These are phyloP conservation scores for Wickerhamomyces rabaulensis DNA, from an alignment of 805 yeast genomes.

Conservation along the genomic window DNA sequence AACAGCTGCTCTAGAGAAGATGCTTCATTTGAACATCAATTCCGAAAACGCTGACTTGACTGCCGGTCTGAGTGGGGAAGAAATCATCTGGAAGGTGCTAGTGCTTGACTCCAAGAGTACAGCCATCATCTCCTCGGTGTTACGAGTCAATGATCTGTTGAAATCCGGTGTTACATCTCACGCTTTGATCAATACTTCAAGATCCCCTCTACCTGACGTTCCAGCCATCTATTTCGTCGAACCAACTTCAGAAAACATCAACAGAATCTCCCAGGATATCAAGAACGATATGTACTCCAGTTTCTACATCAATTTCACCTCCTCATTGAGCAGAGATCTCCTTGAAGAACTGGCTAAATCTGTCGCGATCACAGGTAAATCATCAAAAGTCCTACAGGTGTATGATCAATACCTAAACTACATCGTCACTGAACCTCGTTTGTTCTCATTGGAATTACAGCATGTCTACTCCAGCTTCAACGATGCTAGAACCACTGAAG, in stretches of 20 bases:
- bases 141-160: constrained; percentile 85
- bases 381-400: constrained; percentile 75
- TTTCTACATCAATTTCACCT: constrained; percentile 81
- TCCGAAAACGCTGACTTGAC: constrained; percentile 46
- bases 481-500: constrained; percentile 68
- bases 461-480: constrained; percentile 65
- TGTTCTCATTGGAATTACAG: constrained; percentile 72
- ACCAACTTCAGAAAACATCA: constrained; percentile 76
- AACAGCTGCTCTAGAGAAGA: constrained; percentile 56
- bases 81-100: constrained; percentile 85
- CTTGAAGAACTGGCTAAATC: constrained; percentile 85
- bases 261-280: constrained; percentile 66
- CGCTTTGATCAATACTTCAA: constrained; percentile 58
- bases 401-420: constrained; percentile 93
- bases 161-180: constrained; percentile 92
- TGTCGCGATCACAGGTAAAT: constrained; percentile 67
- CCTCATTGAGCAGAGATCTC: constrained; percentile 68
- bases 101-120: constrained; percentile 79
- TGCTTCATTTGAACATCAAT: constrained; percentile 77
- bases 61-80: constrained; percentile 53
- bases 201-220: constrained; percentile 89
- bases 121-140: constrained; percentile 82
- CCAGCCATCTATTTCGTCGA: constrained; percentile 91
- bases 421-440: constrained; percentile 86
- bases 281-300: constrained; percentile 70